Evolutionary conservation across 2,329 filamentous ascomycete genomes (phyloP).

Genomic region (Samsoniella hepiali): DNA sequence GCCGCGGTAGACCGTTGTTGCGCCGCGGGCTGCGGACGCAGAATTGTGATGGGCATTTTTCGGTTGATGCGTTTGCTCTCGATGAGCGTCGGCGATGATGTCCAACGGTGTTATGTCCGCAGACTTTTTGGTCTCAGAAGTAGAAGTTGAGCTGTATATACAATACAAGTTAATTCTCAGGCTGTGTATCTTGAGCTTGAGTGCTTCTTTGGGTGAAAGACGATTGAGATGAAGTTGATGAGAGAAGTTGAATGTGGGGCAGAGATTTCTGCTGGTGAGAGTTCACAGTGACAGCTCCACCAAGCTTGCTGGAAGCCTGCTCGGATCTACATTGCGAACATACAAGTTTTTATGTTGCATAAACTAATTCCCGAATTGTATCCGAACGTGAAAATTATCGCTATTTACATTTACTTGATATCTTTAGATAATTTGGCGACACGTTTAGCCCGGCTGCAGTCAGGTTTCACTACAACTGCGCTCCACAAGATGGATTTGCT

Average conservation of each 20-base stretch:
- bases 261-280: constrained; percentile 1
- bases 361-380: too few species aligned
- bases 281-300: constrained; percentile 1
- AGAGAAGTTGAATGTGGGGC: constrained; percentile 14
- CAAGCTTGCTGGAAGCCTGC: background rate
- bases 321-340: background rate
- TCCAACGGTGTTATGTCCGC: too few species aligned
- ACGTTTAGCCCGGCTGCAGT: background rate
- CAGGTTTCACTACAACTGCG: background rate
- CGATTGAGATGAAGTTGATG: background rate
- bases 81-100: background rate
- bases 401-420: background rate
- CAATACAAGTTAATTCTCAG: background rate
- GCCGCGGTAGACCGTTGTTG: constrained; percentile 24
- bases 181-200: background rate
- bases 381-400: background rate
- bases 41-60: constrained; percentile 48
- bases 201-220: background rate
- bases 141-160: background rate
- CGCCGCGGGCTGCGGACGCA: constrained; percentile 37
- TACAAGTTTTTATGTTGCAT: background rate
- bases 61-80: background rate
- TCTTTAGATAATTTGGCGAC: too few species aligned
- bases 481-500: background rate
- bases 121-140: background rate